Conservation (phyloP, 1,284 basidiomycete species). For the Ustilago trichophora region DNA sequence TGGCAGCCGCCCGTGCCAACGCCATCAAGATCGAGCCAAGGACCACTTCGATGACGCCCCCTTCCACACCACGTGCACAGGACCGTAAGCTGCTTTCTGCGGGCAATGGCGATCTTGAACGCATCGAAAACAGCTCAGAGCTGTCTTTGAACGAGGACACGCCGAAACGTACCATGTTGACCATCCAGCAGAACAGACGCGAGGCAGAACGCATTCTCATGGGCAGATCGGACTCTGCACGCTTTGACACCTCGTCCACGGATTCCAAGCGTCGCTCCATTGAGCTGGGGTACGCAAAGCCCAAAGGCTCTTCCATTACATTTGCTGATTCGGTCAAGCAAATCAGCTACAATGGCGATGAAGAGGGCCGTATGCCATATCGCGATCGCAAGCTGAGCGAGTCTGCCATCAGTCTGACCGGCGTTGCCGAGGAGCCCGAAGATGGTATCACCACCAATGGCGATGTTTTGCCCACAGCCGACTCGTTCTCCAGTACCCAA, state of each 20-base stretch:
- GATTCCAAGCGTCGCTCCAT: slow-evolving; percentile 28
- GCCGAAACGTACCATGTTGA: slow-evolving; percentile 17
- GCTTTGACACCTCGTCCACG: slow-evolving; percentile 1
- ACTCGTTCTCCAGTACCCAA: slow-evolving; percentile 15
- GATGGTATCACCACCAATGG: slow-evolving; percentile 15
- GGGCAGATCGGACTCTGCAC: slow-evolving; percentile 16
- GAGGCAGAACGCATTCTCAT: slow-evolving; percentile 49
- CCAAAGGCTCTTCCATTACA: slow-evolving; percentile 41
- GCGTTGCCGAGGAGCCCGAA: slow-evolving; percentile 55
- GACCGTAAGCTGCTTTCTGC: slow-evolving; percentile 25
- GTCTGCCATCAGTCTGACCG: slow-evolving; percentile 55
- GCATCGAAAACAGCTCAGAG: slow-evolving; percentile 29
- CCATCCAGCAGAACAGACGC: slow-evolving; percentile 37
- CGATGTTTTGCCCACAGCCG: slow-evolving; percentile 7
- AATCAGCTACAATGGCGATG: slow-evolving; percentile 40
- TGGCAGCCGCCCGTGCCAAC: slow-evolving; percentile 12
- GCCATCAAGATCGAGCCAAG: slow-evolving; percentile 36
- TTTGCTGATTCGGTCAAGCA: slow-evolving; percentile 52
- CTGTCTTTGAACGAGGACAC: slow-evolving; percentile 27
- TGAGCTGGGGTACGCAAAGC: slow-evolving; percentile 15
- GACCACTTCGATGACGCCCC: slow-evolving; percentile 45
- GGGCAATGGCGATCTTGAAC: slow-evolving; percentile 33
- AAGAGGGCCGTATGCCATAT: slow-evolving; percentile 49
- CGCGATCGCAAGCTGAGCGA: slow-evolving; percentile 60
- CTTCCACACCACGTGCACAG: slow-evolving; percentile 32